Evolutionary conservation across 768 basidiomycete species (phyloP), one percentile per base, ranked within the genome.

Genomic region (Kwoniella heveanensis): DNA sequence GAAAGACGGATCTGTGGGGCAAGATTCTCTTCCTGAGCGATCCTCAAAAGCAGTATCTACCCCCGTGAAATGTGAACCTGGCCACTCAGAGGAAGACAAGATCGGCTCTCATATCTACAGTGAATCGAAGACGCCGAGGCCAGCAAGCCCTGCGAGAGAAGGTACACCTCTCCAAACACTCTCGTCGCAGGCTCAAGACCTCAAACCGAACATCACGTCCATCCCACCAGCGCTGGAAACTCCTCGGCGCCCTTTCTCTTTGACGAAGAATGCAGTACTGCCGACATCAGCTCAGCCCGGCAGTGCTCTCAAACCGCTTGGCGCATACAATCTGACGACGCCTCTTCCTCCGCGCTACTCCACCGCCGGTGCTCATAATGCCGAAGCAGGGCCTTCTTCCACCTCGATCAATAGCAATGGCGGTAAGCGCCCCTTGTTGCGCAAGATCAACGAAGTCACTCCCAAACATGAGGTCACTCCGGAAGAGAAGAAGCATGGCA

Each of bases 341-440:
- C 48, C 48, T 5, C 48, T 49, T 24, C 48, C 56, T 12, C 13
- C 56, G 26, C 39, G 36, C 7, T 30, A 10, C 22, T 47, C 56
- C 51, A 19, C 24, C 32, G 5, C 44, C 21, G 15, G 32, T 8
- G 3, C 27, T 22, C n/a, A n/a, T n/a, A 36, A 48, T 29, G 62
- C 55, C 26, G 62, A 57, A 50, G 29, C 61, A 8, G 62, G 56
- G 15, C n/a, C 56, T 13, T 51, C 62, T 19, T 36, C 54, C 0
- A 29, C 37, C 15, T 49, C 44, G 30, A 29, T 26, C 39, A 44
- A 3, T 48, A n/a, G n/a, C n/a, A n/a, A n/a, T n/a, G n/a, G n/a
- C n/a, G n/a, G n/a, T n/a, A n/a, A 32, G 32, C 5, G 13, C 32
- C 32, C 13, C 13, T 32, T 32, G 5, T 13, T 64, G 1, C 39